phyloP scores from a whole-genome alignment of 148 eudicot species.

The Tetragonia tetragonoides region DNA sequence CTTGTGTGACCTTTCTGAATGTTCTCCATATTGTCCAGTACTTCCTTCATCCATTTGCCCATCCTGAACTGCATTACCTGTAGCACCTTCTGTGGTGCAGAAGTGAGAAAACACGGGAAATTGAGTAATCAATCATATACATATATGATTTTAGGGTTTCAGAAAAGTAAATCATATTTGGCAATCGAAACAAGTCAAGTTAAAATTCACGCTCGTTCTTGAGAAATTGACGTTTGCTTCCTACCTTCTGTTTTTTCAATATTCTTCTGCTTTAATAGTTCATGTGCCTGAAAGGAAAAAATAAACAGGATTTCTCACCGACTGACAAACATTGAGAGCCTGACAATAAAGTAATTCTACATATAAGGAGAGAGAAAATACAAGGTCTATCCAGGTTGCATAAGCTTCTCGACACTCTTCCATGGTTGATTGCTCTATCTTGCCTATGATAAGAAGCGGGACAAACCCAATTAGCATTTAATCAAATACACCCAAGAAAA shows the following conservation, averaged over 20 bases:
- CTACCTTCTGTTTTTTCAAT: conserved; percentile 62
- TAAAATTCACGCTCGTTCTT: background rate
- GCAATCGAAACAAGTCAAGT: background rate
- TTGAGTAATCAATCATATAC: background rate
- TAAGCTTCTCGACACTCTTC: conserved; percentile 87
- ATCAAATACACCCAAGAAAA: conserved; percentile 7
- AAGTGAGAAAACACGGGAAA: background rate
- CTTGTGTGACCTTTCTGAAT: conserved; percentile 22
- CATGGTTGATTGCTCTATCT: conserved; percentile 80
- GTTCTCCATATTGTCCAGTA: conserved; percentile 27
- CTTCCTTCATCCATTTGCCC: conserved; percentile 34
- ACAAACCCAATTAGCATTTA: conserved; percentile 4
- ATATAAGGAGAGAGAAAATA: conserved; percentile 33
- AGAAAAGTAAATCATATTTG: background rate
- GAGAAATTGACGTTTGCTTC: conserved; percentile 6
- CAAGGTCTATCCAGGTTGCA: conserved; percentile 71
- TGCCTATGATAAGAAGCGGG: conserved; percentile 46
- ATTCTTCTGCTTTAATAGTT: conserved; percentile 57
- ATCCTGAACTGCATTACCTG: conserved; percentile 29
- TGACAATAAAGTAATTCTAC: conserved; percentile 7
- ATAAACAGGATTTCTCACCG: conserved; percentile 13
- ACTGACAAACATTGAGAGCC: conserved; percentile 18
- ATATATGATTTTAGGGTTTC: background rate
- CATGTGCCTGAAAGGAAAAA: conserved; percentile 69
- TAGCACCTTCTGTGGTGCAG: conserved; percentile 23